These are phyloP conservation scores for Penicillium concentricum DNA, from an alignment of 2,329 filamentous ascomycete genomes.

Conservation along the genomic window DNA sequence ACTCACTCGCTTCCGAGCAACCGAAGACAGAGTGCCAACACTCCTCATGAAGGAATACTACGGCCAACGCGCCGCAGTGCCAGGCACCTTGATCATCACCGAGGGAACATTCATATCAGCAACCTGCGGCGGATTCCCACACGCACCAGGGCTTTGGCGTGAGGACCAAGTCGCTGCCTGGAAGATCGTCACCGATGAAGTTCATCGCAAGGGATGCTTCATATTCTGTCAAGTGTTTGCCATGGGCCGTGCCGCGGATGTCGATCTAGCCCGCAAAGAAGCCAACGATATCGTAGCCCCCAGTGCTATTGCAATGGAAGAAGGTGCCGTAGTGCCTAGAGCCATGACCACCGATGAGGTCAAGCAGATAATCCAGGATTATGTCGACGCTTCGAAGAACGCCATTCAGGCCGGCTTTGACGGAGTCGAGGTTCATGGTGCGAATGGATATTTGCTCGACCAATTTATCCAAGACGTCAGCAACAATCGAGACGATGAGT, in stretches of 20 bases:
- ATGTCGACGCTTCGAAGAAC: slow-evolving; percentile 44
- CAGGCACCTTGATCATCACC: slow-evolving; percentile 57
- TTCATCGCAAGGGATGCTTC: not conserved
- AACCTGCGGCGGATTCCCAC: slow-evolving; percentile 41
- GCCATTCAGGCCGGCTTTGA: slow-evolving; percentile 56
- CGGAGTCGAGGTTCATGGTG: slow-evolving; percentile 50
- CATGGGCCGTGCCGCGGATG: not conserved
- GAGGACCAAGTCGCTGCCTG: not conserved
- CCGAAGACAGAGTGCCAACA: slow-evolving; percentile 48
- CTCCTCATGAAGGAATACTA: slow-evolving; percentile 51
- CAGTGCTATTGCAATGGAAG: not conserved
- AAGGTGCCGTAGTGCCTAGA: not conserved
- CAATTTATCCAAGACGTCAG: slow-evolving; percentile 49
- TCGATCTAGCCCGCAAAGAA: not conserved
- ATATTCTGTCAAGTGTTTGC: not conserved
- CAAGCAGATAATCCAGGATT: slow-evolving; percentile 38
- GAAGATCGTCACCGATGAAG: not conserved
- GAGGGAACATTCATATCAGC: slow-evolving; percentile 56
- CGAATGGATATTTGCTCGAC: slow-evolving; percentile 51
- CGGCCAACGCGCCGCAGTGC: slow-evolving; percentile 50
- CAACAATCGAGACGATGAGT: slow-evolving; percentile 50
- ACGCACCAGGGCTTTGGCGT: not conserved
- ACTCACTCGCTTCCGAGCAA: slow-evolving; percentile 51
- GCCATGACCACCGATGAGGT: slow-evolving; percentile 43
- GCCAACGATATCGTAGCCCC: not conserved